These are phyloP conservation scores for Alternaria metachromatica DNA, from an alignment of 2,329 filamentous ascomycete species.

Conservation along the genomic window DNA sequence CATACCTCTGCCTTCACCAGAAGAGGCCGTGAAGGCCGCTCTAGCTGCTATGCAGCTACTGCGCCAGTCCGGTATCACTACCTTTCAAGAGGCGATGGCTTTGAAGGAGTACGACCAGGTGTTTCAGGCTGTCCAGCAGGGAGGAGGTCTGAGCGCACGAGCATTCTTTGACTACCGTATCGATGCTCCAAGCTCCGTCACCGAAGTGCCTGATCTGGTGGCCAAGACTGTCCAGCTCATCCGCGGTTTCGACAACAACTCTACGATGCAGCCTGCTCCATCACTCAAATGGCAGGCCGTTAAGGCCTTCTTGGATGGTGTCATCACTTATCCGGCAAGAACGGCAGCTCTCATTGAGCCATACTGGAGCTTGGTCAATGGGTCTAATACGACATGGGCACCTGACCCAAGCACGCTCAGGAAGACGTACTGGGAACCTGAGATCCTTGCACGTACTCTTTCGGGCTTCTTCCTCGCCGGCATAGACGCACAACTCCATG, in stretches of 20 bases:
- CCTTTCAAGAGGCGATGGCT: constrained; percentile 4
- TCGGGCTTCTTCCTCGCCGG: neutral
- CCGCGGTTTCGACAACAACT: neutral
- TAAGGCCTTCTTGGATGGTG: constrained; percentile 7
- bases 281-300: constrained; percentile 6
- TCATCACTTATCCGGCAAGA: constrained; percentile 5
- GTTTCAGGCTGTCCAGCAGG: neutral
- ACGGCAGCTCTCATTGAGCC: constrained; percentile 2
- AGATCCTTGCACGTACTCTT: constrained; percentile 1
- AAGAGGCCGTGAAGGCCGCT: neutral
- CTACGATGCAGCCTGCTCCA: neutral
- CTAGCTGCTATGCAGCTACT: constrained; percentile 1
- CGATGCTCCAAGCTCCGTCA: neutral
- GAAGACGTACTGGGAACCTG: constrained; percentile 2
- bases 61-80: constrained; percentile 3
- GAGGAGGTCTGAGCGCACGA: constrained; percentile 1
- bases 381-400: constrained; percentile 2
- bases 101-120: neutral
- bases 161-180: constrained; percentile 6
- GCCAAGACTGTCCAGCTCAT: neutral
- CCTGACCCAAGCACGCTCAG: neutral
- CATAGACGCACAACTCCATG: constrained; percentile 4
- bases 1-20: neutral
- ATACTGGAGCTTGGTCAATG: constrained; percentile 3
- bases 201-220: constrained; percentile 2